A percentile compares a stretch with the other conserved stretches of the same genome.
Evolutionary conservation across 139 green algal species (phyloP).

Genomic region (Asterochloris erici): DNA sequence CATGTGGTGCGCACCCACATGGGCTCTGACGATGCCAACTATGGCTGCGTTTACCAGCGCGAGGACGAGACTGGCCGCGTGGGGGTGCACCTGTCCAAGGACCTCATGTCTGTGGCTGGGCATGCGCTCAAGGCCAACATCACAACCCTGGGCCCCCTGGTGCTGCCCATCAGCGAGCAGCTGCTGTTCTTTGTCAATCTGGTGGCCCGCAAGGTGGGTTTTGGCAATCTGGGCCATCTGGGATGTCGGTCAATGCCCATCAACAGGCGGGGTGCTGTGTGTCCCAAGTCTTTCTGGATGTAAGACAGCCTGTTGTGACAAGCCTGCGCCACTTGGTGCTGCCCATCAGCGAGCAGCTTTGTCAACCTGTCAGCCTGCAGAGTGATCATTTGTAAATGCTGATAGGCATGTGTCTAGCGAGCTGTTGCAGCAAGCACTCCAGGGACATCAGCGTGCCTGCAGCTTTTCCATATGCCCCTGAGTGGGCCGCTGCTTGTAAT

Average conservation of each 20-base stretch:
- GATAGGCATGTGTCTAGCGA: neutral
- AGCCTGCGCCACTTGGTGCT: no score
- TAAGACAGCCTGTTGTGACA: no score
- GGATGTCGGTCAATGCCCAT: no score
- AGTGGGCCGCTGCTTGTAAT: no score
- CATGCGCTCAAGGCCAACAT: conserved; percentile 89
- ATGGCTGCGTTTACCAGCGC: conserved; percentile 80
- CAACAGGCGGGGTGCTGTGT: no score
- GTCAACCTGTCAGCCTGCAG: no score
- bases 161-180: conserved; percentile 92
- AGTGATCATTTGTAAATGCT: no score
- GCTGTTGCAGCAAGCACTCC: no score
- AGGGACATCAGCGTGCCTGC: no score
- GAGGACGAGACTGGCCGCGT: conserved; percentile 60
- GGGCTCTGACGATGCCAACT: conserved; percentile 84
- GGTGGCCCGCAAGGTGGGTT: conserved; percentile 71
- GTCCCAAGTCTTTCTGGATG: no score
- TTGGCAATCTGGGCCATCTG: neutral
- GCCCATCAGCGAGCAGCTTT: no score
- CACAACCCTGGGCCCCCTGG: conserved; percentile 91
- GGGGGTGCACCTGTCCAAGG: conserved; percentile 84
- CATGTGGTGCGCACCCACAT: conserved; percentile 91
- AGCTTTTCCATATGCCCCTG: no score
- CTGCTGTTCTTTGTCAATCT: conserved; percentile 91
- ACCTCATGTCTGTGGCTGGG: conserved; percentile 92